These are phyloP conservation scores for Diddensiella transvaalensis DNA, from an alignment of 805 yeast species.

Conservation along the genomic window DNA sequence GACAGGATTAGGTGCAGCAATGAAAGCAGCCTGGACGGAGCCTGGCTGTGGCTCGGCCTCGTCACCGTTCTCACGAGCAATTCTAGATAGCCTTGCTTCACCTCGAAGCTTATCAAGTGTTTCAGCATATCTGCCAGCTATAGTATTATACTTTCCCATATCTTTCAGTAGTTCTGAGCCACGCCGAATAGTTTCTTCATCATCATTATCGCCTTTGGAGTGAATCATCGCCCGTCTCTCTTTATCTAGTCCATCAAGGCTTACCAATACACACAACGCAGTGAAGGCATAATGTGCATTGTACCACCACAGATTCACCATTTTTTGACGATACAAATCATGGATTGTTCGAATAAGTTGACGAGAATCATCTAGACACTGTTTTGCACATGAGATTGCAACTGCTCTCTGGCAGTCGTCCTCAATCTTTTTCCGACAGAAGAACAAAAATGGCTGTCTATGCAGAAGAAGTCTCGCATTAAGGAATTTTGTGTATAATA, in stretches of 20 bases:
- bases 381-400: slow-evolving; percentile 3
- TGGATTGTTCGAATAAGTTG: slow-evolving; percentile 1
- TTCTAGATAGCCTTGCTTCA: slow-evolving; percentile 2
- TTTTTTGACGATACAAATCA: slow-evolving; percentile 1
- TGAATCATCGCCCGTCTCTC: slow-evolving; percentile 4
- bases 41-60: neutral
- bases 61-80: slow-evolving; percentile 1
- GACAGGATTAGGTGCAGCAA: slow-evolving; percentile 4
- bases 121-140: slow-evolving; percentile 4
- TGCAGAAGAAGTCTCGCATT: slow-evolving; percentile 6
- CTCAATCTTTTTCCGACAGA: slow-evolving; percentile 2
- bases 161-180: slow-evolving; percentile 4
- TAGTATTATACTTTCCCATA: slow-evolving; percentile 2
- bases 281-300: slow-evolving; percentile 6
- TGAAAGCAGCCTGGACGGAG: slow-evolving; percentile 4
- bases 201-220: neutral
- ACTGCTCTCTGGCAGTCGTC: slow-evolving; percentile 5
- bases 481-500: slow-evolving; percentile 2
- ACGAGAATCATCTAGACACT: slow-evolving; percentile 1
- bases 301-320: slow-evolving; percentile 8
- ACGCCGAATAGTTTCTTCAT: slow-evolving; percentile 2
- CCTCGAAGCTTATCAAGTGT: neutral
- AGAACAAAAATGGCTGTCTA: slow-evolving; percentile 5
- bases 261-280: slow-evolving; percentile 3
- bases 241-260: slow-evolving; percentile 2